Conservation (phyloP, 129 eudicot species). For the Oenanthe sinensis region DNA sequence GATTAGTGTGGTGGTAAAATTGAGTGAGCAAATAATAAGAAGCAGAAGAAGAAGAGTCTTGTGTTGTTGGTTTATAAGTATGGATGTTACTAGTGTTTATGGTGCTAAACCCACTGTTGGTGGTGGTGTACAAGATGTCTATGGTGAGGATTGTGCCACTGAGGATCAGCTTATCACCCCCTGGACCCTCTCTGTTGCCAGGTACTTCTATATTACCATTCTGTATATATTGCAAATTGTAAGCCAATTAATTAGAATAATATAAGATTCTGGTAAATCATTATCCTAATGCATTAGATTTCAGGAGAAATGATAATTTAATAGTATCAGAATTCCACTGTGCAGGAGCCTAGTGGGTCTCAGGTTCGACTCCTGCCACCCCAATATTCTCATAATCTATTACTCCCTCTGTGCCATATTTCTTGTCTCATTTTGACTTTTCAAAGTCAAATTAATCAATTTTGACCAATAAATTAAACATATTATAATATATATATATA, state of each 20-base stretch:
- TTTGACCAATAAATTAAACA: no score
- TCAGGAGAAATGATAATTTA: no score
- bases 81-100: slow-evolving; percentile 28
- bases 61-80: background rate
- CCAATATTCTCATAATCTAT: no score
- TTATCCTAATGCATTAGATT: no score
- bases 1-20: background rate
- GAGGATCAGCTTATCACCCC: slow-evolving; percentile 78
- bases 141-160: slow-evolving; percentile 77
- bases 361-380: no score
- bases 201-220: slow-evolving; percentile 27
- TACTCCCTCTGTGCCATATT: no score
- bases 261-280: no score
- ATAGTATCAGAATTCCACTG: no score
- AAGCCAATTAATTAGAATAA: background rate
- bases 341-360: no score
- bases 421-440: no score
- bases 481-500: no score
- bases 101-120: slow-evolving; percentile 33
- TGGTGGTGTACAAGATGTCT: slow-evolving; percentile 75
- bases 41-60: background rate
- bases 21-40: background rate
- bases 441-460: no score
- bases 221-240: background rate
- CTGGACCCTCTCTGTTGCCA: slow-evolving; percentile 69